phyloP scores from a whole-genome alignment of 805 yeast genomes.

The Saccharomycopsis capsularis region DNA sequence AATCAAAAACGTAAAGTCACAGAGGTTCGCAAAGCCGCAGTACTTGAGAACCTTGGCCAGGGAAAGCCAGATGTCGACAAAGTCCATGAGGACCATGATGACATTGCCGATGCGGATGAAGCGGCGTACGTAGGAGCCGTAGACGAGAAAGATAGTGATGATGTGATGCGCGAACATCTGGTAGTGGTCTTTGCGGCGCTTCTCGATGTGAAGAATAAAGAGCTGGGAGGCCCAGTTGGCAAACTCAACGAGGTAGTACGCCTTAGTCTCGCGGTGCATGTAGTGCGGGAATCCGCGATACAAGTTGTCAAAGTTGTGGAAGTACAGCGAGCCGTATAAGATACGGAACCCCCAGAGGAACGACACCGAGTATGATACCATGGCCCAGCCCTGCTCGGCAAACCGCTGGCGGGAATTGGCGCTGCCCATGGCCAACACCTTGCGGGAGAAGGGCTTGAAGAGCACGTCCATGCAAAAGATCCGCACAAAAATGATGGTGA shows the following conservation, averaged over 20 bases:
- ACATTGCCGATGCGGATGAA: constrained; percentile 74
- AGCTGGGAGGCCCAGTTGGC: constrained; percentile 79
- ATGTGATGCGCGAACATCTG: constrained; percentile 91
- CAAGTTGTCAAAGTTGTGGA: constrained; percentile 46
- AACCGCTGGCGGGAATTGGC: constrained; percentile 56
- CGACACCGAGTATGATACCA: constrained; percentile 50
- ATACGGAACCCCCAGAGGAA: constrained; percentile 52
- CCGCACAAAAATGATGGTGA: constrained; percentile 52
- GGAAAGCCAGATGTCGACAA: constrained; percentile 66
- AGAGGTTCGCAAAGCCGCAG: constrained; percentile 48
- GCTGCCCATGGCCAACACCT: constrained; percentile 36
- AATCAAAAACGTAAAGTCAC: constrained; percentile 63
- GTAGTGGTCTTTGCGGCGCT: constrained; percentile 68
- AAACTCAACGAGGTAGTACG: constrained; percentile 65
- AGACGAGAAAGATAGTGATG: constrained; percentile 59
- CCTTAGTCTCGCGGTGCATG: constrained; percentile 47
- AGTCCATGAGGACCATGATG: constrained; percentile 74
- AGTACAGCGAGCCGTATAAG: constrained; percentile 53
- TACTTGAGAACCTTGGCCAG: constrained; percentile 74
- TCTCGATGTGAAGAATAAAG: constrained; percentile 69
- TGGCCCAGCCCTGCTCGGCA: constrained; percentile 82
- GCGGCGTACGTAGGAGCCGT: constrained; percentile 68
- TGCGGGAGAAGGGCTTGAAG: constrained; percentile 49
- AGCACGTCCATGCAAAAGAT: constrained; percentile 51
- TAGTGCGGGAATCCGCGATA: constrained; percentile 59